Evolutionary conservation across 106 monocot species (phyloP).

Genomic region (Acorus gramineus): DNA sequence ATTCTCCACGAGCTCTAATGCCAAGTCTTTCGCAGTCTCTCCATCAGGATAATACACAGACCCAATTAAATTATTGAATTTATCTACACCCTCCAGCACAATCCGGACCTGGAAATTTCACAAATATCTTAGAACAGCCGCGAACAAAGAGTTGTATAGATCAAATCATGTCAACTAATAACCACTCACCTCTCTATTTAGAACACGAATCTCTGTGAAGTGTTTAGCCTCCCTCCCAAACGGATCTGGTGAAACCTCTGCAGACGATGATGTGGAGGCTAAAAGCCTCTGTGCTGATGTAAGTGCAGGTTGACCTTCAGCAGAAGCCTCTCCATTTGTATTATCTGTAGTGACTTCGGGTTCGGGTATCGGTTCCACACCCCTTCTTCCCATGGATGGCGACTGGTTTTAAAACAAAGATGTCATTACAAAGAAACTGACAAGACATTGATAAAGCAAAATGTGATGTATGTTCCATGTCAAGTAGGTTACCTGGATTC

Average conservation of each 20-base stretch:
- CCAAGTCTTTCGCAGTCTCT: slow-evolving; percentile 76
- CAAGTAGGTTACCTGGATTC: slow-evolving; percentile 56
- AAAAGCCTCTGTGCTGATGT: slow-evolving; percentile 81
- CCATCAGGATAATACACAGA: slow-evolving; percentile 94
- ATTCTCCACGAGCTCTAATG: slow-evolving; percentile 78
- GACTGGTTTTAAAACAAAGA: slow-evolving; percentile 25
- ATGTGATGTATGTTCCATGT: no score
- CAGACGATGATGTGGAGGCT: slow-evolving; percentile 24
- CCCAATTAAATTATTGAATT: slow-evolving; percentile 82
- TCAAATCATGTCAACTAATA: not conserved
- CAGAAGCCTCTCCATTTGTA: slow-evolving; percentile 44
- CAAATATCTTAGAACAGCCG: not conserved
- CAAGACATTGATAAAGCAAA: no score
- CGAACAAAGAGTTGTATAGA: not conserved
- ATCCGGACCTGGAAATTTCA: slow-evolving; percentile 65
- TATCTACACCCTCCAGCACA: slow-evolving; percentile 93
- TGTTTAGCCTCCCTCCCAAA: slow-evolving; percentile 98
- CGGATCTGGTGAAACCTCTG: slow-evolving; percentile 70
- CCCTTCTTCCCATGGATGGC: slow-evolving; percentile 89
- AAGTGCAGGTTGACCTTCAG: slow-evolving; percentile 33
- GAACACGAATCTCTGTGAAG: slow-evolving; percentile 80
- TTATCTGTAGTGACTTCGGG: slow-evolving; percentile 36
- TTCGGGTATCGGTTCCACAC: slow-evolving; percentile 31
- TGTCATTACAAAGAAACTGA: not conserved
- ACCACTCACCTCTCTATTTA: slow-evolving; percentile 79